Evolutionary conservation across 768 basidiomycete species (phyloP).

Genomic region (Piloderma croceum): DNA sequence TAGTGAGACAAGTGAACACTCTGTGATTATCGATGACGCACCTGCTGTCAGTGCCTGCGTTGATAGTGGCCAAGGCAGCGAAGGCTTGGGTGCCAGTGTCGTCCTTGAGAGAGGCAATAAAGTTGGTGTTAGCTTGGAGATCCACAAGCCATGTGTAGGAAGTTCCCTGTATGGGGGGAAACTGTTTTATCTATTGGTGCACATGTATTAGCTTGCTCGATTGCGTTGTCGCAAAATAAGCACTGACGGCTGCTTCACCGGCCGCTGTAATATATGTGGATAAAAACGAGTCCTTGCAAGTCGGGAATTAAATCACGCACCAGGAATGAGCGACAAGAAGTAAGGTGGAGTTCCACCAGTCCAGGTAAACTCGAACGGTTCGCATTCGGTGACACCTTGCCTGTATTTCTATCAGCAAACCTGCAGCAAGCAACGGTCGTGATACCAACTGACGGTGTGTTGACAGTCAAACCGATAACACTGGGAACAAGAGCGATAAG

Average conservation of each 20-base stretch:
- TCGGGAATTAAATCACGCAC: conserved; percentile 28
- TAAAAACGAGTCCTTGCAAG: no score
- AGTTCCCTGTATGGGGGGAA: conserved; percentile 39
- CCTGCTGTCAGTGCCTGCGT: conserved; percentile 20
- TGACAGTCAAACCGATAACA: conserved; percentile 47
- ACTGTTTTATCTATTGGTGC: conserved; percentile 54
- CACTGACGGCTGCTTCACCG: no score
- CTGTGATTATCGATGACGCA: no score
- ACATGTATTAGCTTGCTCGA: no score
- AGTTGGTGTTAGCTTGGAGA: conserved; percentile 33
- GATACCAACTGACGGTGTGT: conserved; percentile 53
- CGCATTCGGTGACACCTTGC: conserved; percentile 28
- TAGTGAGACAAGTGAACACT: no score
- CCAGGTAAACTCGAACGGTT: conserved; percentile 57
- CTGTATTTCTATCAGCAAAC: neutral
- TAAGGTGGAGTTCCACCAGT: conserved; percentile 47
- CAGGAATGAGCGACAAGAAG: conserved; percentile 56
- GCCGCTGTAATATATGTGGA: no score
- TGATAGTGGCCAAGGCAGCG: conserved; percentile 45
- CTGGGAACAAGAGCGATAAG: conserved; percentile 28
- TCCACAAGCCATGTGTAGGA: conserved; percentile 53
- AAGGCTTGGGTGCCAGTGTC: conserved; percentile 47
- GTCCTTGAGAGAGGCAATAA: conserved; percentile 56
- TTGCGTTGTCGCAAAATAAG: no score
- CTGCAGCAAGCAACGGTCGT: neutral